Percentiles rank a stretch among this genome's conserved stretches.
phyloP scores from a whole-genome alignment of 2,329 filamentous ascomycete species.

The Thyridium curvatum region DNA sequence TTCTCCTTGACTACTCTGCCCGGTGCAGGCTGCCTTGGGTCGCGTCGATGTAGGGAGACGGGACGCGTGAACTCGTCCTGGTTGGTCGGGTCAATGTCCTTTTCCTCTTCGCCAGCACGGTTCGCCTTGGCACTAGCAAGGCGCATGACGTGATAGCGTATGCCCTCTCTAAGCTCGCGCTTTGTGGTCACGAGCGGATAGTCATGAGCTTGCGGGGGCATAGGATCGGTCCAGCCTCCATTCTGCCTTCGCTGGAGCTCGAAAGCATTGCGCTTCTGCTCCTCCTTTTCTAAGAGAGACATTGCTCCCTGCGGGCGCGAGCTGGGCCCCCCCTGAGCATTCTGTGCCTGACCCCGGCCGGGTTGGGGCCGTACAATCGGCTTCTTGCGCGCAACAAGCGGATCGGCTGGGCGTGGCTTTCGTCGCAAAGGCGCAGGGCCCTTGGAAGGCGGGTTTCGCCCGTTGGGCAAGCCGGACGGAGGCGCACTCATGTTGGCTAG shows the following conservation, averaged over 20 bases:
- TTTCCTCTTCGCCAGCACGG: constrained; percentile 34
- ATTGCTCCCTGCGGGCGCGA: constrained; percentile 10
- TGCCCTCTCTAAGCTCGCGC: constrained; percentile 67
- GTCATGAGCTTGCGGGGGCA: constrained; percentile 41
- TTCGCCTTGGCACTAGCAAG: constrained; percentile 52
- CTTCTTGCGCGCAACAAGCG: constrained; percentile 57
- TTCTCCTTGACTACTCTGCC: constrained; percentile 60
- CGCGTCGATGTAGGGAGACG: constrained; percentile 81
- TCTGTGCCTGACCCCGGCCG: constrained; percentile 9
- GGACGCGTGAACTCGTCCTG: constrained; percentile 81
- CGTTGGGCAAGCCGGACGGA: constrained; percentile 23
- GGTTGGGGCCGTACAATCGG: constrained; percentile 28
- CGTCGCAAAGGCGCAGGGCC: constrained; percentile 25
- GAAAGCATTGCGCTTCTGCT: constrained; percentile 21
- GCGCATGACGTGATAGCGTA: constrained; percentile 84
- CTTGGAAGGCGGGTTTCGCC: constrained; percentile 7
- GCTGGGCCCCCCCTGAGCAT: constrained; percentile 13
- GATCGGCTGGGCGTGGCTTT: constrained; percentile 49
- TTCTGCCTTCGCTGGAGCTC: constrained; percentile 38
- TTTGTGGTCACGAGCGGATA: constrained; percentile 78
- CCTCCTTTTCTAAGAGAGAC: constrained; percentile 14
- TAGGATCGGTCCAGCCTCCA: constrained; percentile 51
- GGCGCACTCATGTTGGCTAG: constrained; percentile 36
- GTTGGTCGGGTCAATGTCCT: constrained; percentile 58
- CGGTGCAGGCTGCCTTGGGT: constrained; percentile 65